These are phyloP conservation scores for Phyllosticta citriasiana DNA, from an alignment of 2,329 filamentous ascomycete genomes.

Conservation along the genomic window DNA sequence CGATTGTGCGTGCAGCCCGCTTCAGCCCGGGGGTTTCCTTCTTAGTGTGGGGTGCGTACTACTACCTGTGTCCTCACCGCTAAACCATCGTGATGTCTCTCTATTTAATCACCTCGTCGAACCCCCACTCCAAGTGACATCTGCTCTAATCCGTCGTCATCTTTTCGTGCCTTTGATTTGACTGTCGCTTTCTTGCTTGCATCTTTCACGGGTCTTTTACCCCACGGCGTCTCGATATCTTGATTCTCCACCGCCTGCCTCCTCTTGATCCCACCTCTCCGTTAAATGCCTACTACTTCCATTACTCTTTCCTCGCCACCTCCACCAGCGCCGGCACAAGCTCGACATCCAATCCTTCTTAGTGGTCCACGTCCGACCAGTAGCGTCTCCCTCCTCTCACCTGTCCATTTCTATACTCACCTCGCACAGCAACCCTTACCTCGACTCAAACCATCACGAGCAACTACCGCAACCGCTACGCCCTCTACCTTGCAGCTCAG, in stretches of 20 bases:
- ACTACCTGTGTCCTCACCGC: background rate
- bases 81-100: background rate
- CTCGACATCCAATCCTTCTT: background rate
- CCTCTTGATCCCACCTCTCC: background rate
- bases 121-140: background rate
- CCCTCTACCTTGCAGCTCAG: slow-evolving; percentile 29
- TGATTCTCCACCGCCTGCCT: background rate
- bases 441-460: slow-evolving; percentile 7
- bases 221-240: background rate
- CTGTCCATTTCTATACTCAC: background rate
- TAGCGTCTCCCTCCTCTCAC: background rate
- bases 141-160: background rate
- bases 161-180: background rate
- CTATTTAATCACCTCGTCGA: background rate
- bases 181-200: background rate
- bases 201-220: background rate
- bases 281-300: slow-evolving; percentile 7
- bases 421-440: background rate
- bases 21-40: background rate
- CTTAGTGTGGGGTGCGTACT: background rate
- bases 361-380: background rate
- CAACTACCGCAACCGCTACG: slow-evolving; percentile 26
- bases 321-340: background rate
- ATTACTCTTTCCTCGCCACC: slow-evolving; percentile 6
- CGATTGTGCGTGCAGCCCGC: background rate